Evolutionary conservation across 1,139 yeast species (phyloP).

Genomic region (Pichia sp.): DNA sequence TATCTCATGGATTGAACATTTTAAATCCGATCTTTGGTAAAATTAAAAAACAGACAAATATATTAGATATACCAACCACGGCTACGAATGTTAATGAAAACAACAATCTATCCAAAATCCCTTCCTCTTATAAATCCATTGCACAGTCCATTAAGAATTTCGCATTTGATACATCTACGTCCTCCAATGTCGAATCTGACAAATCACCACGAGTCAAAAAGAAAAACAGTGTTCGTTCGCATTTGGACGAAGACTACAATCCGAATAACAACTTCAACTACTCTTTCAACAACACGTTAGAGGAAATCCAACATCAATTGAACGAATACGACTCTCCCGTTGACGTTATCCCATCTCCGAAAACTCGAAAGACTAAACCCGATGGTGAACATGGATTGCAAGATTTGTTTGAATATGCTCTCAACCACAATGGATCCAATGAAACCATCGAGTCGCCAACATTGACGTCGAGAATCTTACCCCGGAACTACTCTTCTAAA

Average conservation of each 20-base stretch:
- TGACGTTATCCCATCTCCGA: neutral
- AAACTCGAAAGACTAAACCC: neutral
- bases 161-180: neutral
- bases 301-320: slow-evolving; percentile 32
- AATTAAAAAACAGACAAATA: slow-evolving; percentile 9
- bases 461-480: slow-evolving; percentile 2
- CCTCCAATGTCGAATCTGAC: slow-evolving; percentile 1
- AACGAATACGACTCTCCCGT: slow-evolving; percentile 17
- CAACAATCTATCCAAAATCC: slow-evolving; percentile 1
- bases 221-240: slow-evolving; percentile 1
- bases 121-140: slow-evolving; percentile 13
- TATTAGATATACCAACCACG: slow-evolving; percentile 2
- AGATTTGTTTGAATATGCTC: neutral
- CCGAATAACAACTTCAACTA: slow-evolving; percentile 32
- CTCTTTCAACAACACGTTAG: slow-evolving; percentile 31
- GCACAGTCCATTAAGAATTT: slow-evolving; percentile 15
- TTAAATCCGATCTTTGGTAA: slow-evolving; percentile 14
- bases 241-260: slow-evolving; percentile 30
- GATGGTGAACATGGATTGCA: neutral
- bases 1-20: slow-evolving; percentile 10
- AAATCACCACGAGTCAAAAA: slow-evolving; percentile 1
- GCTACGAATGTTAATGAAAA: neutral
- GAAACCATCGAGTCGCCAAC: neutral
- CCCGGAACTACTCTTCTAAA: slow-evolving; percentile 1
- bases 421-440: neutral